Evolutionary conservation across 2,329 filamentous ascomycete genomes (phyloP).

Genomic region (Aspergillus texensis): DNA sequence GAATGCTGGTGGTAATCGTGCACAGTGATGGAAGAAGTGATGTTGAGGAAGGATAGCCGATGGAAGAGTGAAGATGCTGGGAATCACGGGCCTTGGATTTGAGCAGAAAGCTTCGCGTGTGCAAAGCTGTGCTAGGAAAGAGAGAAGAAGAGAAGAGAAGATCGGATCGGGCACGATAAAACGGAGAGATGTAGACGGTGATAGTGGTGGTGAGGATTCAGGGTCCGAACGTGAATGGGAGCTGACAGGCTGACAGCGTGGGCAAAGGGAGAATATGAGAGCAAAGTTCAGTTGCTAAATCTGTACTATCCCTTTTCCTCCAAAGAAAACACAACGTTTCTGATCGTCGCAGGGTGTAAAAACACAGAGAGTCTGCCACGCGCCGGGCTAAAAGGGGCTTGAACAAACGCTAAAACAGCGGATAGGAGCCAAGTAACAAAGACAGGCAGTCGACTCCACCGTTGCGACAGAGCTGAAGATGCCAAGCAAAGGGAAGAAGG

Average conservation of each 20-base stretch:
- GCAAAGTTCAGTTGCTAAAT: constrained; percentile 22
- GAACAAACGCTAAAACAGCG: constrained; percentile 5
- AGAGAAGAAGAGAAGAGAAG: constrained; percentile 21
- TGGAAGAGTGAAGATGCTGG: constrained; percentile 32
- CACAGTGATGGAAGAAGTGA: constrained; percentile 36
- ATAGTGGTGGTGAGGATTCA: constrained; percentile 24
- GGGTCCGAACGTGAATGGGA: constrained; percentile 24
- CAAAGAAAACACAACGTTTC: constrained; percentile 18
- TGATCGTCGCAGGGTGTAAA: constrained; percentile 6
- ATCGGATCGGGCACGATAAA: constrained; percentile 27
- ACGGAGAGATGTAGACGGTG: constrained; percentile 25
- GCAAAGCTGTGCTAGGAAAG: constrained; percentile 27
- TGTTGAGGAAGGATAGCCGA: constrained; percentile 39
- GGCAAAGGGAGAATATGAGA: constrained; percentile 22
- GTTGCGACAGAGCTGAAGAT: constrained; percentile 9
- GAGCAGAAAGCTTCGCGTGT: constrained; percentile 23
- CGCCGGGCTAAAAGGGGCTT: constrained; percentile 9
- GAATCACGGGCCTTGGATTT: constrained; percentile 27
- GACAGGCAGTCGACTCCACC: neutral
- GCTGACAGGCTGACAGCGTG: constrained; percentile 23
- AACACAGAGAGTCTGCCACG: constrained; percentile 22
- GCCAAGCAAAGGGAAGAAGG: constrained; percentile 11
- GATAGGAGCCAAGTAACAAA: constrained; percentile 1
- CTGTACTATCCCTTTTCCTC: constrained; percentile 22
- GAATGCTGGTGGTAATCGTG: constrained; percentile 32